phyloP scores from a whole-genome alignment of 2,329 filamentous ascomycete genomes.

The Penicillium sclerotigenum region DNA sequence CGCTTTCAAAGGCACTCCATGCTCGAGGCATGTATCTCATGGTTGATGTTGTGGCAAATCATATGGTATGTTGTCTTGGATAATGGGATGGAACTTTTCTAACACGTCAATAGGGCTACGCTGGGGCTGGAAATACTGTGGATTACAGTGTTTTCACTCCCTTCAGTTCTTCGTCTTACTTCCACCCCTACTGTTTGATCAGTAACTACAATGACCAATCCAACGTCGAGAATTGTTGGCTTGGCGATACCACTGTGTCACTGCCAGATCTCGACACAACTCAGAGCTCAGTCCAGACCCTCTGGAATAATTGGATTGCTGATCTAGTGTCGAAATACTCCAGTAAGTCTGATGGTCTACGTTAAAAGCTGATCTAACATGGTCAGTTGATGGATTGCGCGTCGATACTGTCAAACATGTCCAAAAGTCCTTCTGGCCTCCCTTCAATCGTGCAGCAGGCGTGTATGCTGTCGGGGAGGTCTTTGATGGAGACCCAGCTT shows the following conservation, averaged over 20 bases:
- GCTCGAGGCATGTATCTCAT: conserved; percentile 58
- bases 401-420: conserved; percentile 53
- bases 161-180: conserved; percentile 60
- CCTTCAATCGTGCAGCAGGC: conserved; percentile 41
- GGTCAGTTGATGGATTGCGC: conserved; percentile 50
- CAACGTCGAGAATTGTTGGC: conserved; percentile 51
- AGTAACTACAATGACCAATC: conserved; percentile 52
- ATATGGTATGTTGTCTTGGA: conserved; percentile 11
- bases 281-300: conserved; percentile 45
- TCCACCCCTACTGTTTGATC: conserved; percentile 58
- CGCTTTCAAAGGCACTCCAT: conserved; percentile 56
- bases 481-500: conserved; percentile 39
- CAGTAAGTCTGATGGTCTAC: conserved; percentile 45
- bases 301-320: conserved; percentile 58
- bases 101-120: conserved; percentile 37
- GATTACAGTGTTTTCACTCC: conserved; percentile 54
- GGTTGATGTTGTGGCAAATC: conserved; percentile 55
- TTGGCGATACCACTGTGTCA: conserved; percentile 52
- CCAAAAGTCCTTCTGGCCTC: conserved; percentile 45
- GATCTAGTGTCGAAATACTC: conserved; percentile 58
- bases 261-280: conserved; percentile 63
- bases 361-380: not conserved
- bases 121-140: conserved; percentile 47
- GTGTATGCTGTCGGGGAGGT: conserved; percentile 52
- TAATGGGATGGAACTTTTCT: conserved; percentile 2